These are phyloP conservation scores for Boletus smithii DNA, from an alignment of 1,284 basidiomycete species.

Conservation along the genomic window DNA sequence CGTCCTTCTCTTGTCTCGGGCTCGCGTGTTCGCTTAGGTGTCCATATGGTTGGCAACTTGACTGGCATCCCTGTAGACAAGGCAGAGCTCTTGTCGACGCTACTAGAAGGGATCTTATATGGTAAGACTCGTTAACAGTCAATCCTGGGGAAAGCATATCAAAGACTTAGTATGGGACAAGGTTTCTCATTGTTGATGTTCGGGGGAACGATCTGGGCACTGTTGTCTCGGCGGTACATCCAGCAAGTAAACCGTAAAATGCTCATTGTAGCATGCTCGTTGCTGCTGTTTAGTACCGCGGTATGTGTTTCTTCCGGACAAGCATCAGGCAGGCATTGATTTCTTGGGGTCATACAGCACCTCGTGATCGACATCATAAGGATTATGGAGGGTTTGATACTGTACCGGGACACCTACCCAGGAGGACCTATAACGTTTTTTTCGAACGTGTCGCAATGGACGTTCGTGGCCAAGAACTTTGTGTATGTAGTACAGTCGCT, in stretches of 20 bases:
- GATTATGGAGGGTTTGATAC: background rate
- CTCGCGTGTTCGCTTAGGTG: too few species aligned
- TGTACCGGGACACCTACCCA: background rate
- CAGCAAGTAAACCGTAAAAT: background rate
- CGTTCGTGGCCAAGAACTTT: constrained; percentile 1
- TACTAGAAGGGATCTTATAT: background rate
- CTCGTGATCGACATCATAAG: background rate
- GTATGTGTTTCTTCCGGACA: background rate
- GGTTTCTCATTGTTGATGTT: constrained; percentile 4
- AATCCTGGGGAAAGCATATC: background rate
- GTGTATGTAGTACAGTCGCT: background rate
- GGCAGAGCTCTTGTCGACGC: background rate
- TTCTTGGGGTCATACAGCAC: background rate
- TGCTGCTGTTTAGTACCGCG: background rate
- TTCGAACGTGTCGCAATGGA: constrained; percentile 1
- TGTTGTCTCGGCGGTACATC: background rate
- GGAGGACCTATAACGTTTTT: background rate
- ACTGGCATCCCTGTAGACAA: background rate
- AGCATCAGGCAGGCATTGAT: background rate
- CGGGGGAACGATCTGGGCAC: background rate
- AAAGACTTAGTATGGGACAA: background rate
- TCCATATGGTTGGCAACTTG: too few species aligned
- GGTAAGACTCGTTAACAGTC: background rate
- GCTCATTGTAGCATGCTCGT: background rate
- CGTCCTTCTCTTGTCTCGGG: background rate